Base-by-base conservation (phyloP, 2,329 filamentous ascomycete species). In the Colletotrichum melonis region DNA sequence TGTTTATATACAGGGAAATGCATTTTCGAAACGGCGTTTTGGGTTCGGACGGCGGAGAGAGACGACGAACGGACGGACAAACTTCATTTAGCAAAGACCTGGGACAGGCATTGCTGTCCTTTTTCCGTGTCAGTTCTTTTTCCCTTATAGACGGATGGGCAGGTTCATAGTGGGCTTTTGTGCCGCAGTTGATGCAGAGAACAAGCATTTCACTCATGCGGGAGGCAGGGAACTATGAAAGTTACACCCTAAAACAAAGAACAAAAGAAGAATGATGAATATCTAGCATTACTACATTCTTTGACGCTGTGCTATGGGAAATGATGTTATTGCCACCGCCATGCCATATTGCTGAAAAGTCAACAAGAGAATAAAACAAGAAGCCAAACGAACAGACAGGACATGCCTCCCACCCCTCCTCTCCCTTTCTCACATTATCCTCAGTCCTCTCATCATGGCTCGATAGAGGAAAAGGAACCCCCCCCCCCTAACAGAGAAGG, bases 21-120 rank as follows among this genome's bases (percentile, higher is more conserved):
- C 71, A 73, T 73, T 66, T 67, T 46, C 38, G 16, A 28, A 32
- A 35, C 19, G 71, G 67, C 67, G 67, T 73, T 71, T 11, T 22
- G 24, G 38, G 64, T 46, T 32, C 4, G 55, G 63, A 16, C 19
- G 60, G 26, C 28, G 55, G 16, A 56, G 32, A n/a, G 19, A 49
- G 42, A 49, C 42, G 8, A 5, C 19, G 42, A 22, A 49, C 42
- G 8, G 42, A 9, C 19, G 8, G 42, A 22, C 42, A 49, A 0
- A n/a, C 19, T 49, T 49, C 19, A n/a, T 49, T 49, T n/a, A 1
- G 42, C 42, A 49, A 49, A 49, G 42, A 49, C 42, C 19, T n/a
- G 42, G 42, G 4, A 35, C 11, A 11, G 32, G 32, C 12, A 35
- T 11, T n/a, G 19, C 19, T 22, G 3, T n/a, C 8, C 19, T 22